These are phyloP conservation scores for Alternaria brassicae DNA, from an alignment of 2,329 filamentous ascomycete genomes.

Conservation along the genomic window DNA sequence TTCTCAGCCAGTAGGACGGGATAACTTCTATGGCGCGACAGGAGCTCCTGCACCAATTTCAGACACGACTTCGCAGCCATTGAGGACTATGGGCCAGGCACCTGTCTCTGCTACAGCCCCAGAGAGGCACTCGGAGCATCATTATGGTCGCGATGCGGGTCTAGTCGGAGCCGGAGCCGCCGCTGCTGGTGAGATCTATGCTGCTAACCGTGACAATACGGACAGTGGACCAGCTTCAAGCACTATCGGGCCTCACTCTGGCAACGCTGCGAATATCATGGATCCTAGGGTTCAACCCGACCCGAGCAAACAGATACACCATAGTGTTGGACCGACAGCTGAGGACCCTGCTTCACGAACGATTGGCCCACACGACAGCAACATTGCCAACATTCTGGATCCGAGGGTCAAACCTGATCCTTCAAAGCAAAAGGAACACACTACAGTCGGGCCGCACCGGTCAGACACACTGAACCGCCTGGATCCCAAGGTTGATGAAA, in stretches of 20 bases:
- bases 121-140: slow-evolving; percentile 26
- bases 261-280: slow-evolving; percentile 43
- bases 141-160: slow-evolving; percentile 33
- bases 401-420: slow-evolving; percentile 42
- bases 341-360: slow-evolving; percentile 38
- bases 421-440: slow-evolving; percentile 36
- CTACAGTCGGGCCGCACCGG: slow-evolving; percentile 36
- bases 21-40: slow-evolving; percentile 16
- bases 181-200: slow-evolving; percentile 25
- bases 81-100: background rate
- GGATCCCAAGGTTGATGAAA: slow-evolving; percentile 36
- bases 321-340: slow-evolving; percentile 26
- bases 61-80: slow-evolving; percentile 1
- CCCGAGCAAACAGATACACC: slow-evolving; percentile 29
- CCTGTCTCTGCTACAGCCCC: background rate
- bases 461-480: slow-evolving; percentile 36
- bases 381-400: slow-evolving; percentile 43
- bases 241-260: slow-evolving; percentile 43
- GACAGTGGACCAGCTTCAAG: slow-evolving; percentile 30
- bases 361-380: slow-evolving; percentile 42
- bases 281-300: slow-evolving; percentile 43
- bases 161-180: slow-evolving; percentile 29
- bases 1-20: slow-evolving; percentile 1
- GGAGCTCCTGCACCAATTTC: slow-evolving; percentile 17
- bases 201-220: slow-evolving; percentile 25